A percentile compares a stretch with the other conserved stretches of the same genome.
These are phyloP conservation scores for Tetrapyrgos nigripes DNA, from an alignment of 1,284 basidiomycete genomes.

Conservation along the genomic window DNA sequence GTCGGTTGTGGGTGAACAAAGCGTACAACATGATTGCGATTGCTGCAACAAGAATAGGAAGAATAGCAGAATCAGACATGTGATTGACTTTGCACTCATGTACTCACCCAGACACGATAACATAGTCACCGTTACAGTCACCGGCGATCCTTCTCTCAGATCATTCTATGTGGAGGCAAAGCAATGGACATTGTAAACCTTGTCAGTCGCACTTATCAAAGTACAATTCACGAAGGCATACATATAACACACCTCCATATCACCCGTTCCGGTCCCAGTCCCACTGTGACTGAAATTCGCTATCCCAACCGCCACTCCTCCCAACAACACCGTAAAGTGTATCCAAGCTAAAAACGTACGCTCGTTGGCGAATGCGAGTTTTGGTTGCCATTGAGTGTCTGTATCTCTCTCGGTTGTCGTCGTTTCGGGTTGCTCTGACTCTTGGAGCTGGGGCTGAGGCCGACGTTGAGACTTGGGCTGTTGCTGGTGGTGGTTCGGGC, in stretches of 20 bases:
- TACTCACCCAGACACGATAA: background rate
- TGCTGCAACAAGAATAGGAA: background rate
- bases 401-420: too few relatives aligned
- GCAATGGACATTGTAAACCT: too few relatives aligned
- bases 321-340: constrained; percentile 5
- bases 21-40: background rate
- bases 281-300: constrained; percentile 8
- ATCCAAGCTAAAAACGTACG: constrained; percentile 9
- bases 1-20: background rate
- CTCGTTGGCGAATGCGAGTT: constrained; percentile 11
- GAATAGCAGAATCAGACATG: background rate
- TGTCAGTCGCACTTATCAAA: too few relatives aligned
- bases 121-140: background rate
- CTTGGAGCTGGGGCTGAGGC: background rate
- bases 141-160: too few relatives aligned
- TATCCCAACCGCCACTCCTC: constrained; percentile 7
- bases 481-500: too few relatives aligned
- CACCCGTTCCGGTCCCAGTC: too few relatives aligned
- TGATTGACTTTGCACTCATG: background rate
- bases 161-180: too few relatives aligned
- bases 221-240: too few relatives aligned
- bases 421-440: background rate
- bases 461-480: too few relatives aligned
- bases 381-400: background rate
- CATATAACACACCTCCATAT: background rate